Evolutionary conservation across 768 basidiomycete species (phyloP).

Genomic region (Tricholoma bakamatsutake): DNA sequence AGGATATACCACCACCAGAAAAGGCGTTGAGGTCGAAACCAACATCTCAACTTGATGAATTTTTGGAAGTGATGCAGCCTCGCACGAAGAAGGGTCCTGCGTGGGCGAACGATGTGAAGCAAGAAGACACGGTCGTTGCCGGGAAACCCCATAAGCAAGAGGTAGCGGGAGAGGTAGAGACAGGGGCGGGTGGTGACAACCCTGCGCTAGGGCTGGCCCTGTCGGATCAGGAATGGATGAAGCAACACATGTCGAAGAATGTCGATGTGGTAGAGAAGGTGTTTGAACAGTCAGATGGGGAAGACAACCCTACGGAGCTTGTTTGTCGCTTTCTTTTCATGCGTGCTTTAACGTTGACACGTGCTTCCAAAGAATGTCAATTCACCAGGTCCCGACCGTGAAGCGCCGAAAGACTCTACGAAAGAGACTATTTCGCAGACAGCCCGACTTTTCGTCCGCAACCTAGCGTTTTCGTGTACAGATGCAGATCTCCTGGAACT

Average conservation of each 20-base stretch:
- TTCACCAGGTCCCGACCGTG: conserved; percentile 7
- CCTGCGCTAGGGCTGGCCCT: conserved; percentile 31
- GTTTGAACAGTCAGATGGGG: conserved; percentile 62
- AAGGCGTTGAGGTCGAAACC: conserved; percentile 17
- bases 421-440: conserved; percentile 63
- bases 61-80: conserved; percentile 70
- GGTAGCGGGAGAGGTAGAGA: conserved; percentile 10
- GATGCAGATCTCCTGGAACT: conserved; percentile 60
- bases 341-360: conserved; percentile 1
- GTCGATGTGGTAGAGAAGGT: conserved; percentile 39
- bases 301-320: conserved; percentile 23
- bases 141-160: conserved; percentile 1
- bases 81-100: conserved; percentile 50
- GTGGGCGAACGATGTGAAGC: conserved; percentile 53
- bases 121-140: background rate
- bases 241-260: conserved; percentile 48
- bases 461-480: conserved; percentile 83
- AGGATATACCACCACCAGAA: conserved; percentile 12
- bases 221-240: conserved; percentile 76
- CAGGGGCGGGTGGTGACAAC: conserved; percentile 14
- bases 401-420: conserved; percentile 29
- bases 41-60: conserved; percentile 53
- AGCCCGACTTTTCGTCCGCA: conserved; percentile 86
- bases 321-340: background rate
- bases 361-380: conserved; percentile 4